phyloP scores from a whole-genome alignment of 495 filamentous ascomycete genomes.

The Pyronema domesticum region DNA sequence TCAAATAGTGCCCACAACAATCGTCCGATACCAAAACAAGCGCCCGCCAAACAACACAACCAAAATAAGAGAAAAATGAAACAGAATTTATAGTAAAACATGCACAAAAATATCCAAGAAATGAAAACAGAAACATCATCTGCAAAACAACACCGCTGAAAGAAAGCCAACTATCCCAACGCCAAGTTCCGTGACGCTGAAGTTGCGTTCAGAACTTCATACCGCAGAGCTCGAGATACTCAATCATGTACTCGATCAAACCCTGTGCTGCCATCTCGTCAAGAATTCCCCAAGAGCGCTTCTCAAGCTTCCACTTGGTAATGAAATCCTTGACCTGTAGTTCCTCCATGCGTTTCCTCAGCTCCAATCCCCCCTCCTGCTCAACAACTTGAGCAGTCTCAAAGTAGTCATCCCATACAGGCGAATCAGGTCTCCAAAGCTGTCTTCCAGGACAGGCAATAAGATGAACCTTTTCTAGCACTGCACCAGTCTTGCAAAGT shows the following conservation, averaged over 20 bases:
- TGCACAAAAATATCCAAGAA: too few species aligned
- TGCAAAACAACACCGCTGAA: too few species aligned
- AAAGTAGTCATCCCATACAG: neutral
- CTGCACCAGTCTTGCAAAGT: neutral
- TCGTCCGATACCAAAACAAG: too few species aligned
- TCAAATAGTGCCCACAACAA: too few species aligned
- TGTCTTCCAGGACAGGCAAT: neutral
- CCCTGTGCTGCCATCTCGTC: conserved; percentile 11
- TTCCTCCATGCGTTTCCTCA: neutral
- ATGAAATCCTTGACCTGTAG: conserved; percentile 2
- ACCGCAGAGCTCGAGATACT: conserved; percentile 8
- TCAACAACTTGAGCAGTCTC: neutral
- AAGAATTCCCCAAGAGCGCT: conserved; percentile 8
- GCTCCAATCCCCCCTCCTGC: neutral
- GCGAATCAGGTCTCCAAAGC: neutral
- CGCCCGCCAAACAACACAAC: too few species aligned
- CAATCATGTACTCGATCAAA: conserved; percentile 8
- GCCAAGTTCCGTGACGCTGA: too few species aligned
- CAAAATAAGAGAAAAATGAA: too few species aligned
- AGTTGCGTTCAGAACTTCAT: neutral
- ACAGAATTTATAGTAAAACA: too few species aligned
- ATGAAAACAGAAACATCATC: too few species aligned
- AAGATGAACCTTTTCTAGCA: conserved; percentile 8
- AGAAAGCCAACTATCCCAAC: too few species aligned
- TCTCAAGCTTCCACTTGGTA: neutral